Evolutionary conservation across 2,329 filamentous ascomycete species (phyloP), one percentile per base, ranked within the genome.

Genomic region (Ophiocordyceps robertsii): DNA sequence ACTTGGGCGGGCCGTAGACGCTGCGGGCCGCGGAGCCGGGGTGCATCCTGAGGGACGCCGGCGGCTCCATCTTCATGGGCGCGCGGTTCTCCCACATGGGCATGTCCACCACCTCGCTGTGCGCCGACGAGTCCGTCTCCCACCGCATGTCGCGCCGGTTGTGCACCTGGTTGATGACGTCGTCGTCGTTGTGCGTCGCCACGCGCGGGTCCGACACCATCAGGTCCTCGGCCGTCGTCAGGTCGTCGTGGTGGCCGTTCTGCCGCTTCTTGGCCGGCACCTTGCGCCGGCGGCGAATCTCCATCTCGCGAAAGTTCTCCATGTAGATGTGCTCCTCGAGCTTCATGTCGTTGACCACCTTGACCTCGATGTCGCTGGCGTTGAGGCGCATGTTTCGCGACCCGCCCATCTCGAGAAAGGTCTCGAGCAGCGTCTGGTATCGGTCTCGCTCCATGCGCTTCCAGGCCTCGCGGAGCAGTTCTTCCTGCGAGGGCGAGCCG

Each of bases 361-460:
- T 68, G 50, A 67, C 62, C 46, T 72, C 67, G 33, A 76, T 61
- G 45, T 73, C 69, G 29, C 60, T 61, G 4, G 65, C 56, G 46
- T 67, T 74, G 59, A 73, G 69, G 30, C 69, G 64, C 46, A 67
- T 66, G 41, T 67, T 65, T 37, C 55, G 53, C 16, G 68, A 70
- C 37, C 72, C 73, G 2, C 70, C 70, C 27, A 65, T 57, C 42
- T 74, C 68, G 46, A 64, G 63, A 54, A 75, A 71, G 17, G 58
- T 56, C 0, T 64, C 58, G 10, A 66, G 56, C 4, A 74, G 56
- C 8, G 53, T 53, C 17, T 64, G 52, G 47, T 69, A 71, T 30
- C 68, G 62, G 17, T 63, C 58, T 37, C 60, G 59, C 47, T 73
- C 69, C 24, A 64, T 55, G 13, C 55, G 56, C 19, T 45, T 51